These are phyloP conservation scores for Oidium heveae DNA, from an alignment of 2,329 filamentous ascomycete species.

Conservation along the genomic window DNA sequence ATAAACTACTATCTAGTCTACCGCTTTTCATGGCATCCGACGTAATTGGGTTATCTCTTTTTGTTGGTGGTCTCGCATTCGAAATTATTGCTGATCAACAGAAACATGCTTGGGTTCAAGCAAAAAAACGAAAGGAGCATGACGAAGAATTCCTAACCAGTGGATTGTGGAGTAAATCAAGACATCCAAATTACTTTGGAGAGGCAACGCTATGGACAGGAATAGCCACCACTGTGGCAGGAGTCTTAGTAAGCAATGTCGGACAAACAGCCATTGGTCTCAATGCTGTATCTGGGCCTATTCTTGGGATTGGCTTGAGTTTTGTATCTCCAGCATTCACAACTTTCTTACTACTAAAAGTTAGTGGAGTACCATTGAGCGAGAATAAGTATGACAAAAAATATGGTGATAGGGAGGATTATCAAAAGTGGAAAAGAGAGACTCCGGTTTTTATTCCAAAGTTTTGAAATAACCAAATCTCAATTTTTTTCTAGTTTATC, in stretches of 20 bases:
- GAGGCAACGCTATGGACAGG: conserved; percentile 45
- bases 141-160: conserved; percentile 38
- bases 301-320: conserved; percentile 18
- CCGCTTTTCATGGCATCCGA: conserved; percentile 25
- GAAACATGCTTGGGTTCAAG: conserved; percentile 33
- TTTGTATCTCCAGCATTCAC: conserved; percentile 36
- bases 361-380: conserved; percentile 38
- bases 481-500: no score
- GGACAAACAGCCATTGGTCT: conserved; percentile 32
- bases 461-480: conserved; percentile 12
- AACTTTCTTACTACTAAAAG: conserved; percentile 33
- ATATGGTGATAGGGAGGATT: conserved; percentile 37
- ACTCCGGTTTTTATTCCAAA: conserved; percentile 40
- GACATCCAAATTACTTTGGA: conserved; percentile 51
- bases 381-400: conserved; percentile 42
- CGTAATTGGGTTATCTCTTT: conserved; percentile 30
- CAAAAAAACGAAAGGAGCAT: conserved; percentile 38
- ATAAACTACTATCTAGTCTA: conserved; percentile 23
- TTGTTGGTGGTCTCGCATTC: conserved; percentile 29
- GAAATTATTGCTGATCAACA: conserved; percentile 38
- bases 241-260: conserved; percentile 26
- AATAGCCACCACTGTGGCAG: conserved; percentile 31
- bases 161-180: conserved; percentile 33
- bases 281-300: conserved; percentile 19
- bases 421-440: conserved; percentile 40